phyloP scores from a whole-genome alignment of 768 basidiomycete genomes.

The Auriculariales sp. region DNA sequence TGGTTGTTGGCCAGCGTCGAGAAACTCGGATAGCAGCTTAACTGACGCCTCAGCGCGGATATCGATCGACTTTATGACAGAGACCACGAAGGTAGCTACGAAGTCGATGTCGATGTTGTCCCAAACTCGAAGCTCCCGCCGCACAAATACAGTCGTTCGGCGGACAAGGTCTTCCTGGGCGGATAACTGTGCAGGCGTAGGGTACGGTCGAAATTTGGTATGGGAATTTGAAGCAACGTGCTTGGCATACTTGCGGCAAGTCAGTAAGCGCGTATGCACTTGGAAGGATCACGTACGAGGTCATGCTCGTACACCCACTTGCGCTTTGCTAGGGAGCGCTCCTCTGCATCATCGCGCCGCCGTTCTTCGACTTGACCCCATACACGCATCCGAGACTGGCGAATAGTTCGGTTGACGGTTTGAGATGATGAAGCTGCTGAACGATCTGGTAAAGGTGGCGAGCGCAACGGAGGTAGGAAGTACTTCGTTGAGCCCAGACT shows the following conservation, averaged over 20 bases:
- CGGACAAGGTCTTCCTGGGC: slow-evolving; percentile 60
- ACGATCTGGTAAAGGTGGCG: slow-evolving; percentile 21
- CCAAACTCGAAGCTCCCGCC: slow-evolving; percentile 84
- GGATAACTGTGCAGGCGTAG: slow-evolving; percentile 73
- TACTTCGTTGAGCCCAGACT: slow-evolving; percentile 74
- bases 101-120: slow-evolving; percentile 87
- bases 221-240: slow-evolving; percentile 81
- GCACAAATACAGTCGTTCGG: slow-evolving; percentile 65
- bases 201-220: slow-evolving; percentile 81
- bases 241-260: slow-evolving; percentile 26
- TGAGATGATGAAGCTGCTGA: slow-evolving; percentile 19
- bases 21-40: slow-evolving; percentile 63
- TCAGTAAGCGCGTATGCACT: neutral
- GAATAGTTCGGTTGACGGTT: slow-evolving; percentile 13
- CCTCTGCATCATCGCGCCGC: slow-evolving; percentile 48
- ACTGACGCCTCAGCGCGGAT: slow-evolving; percentile 83
- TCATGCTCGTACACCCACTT: slow-evolving; percentile 69
- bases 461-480: slow-evolving; percentile 50
- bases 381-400: slow-evolving; percentile 9
- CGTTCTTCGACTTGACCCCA: slow-evolving; percentile 29
- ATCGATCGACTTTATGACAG: slow-evolving; percentile 85
- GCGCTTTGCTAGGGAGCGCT: slow-evolving; percentile 56
- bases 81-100: slow-evolving; percentile 75
- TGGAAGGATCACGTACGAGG: slow-evolving; percentile 62
- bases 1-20: slow-evolving; percentile 61